Conservation (phyloP, 805 yeast genomes). For the Lipomyces orientalis region DNA sequence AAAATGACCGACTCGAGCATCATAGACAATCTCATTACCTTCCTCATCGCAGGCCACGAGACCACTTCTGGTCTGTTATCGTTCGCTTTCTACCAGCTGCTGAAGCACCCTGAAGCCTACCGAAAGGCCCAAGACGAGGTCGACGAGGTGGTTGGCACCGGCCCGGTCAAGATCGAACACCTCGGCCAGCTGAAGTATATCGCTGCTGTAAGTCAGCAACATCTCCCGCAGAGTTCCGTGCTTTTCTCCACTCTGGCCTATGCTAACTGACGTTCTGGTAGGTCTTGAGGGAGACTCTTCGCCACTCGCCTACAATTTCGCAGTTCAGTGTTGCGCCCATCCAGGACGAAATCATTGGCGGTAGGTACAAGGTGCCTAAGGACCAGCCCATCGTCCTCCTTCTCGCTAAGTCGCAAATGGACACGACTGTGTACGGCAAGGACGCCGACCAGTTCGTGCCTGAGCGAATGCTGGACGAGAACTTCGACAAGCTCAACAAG, state of each 20-base stretch:
- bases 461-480: slow-evolving; percentile 8
- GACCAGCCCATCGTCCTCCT: slow-evolving; percentile 4
- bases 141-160: slow-evolving; percentile 9
- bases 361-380: slow-evolving; percentile 5
- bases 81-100: slow-evolving; percentile 5
- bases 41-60: slow-evolving; percentile 11
- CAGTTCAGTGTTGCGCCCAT: slow-evolving; percentile 1
- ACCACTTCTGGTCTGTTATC: slow-evolving; percentile 9
- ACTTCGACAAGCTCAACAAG: slow-evolving; percentile 4
- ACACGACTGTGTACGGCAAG: slow-evolving; percentile 8
- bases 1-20: slow-evolving; percentile 6
- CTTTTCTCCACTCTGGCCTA: background rate
- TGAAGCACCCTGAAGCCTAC: slow-evolving; percentile 8
- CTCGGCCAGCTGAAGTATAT: slow-evolving; percentile 10
- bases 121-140: slow-evolving; percentile 10
- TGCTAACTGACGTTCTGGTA: slow-evolving; percentile 1
- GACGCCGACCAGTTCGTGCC: slow-evolving; percentile 14
- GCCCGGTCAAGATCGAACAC: slow-evolving; percentile 8
- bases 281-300: slow-evolving; percentile 8
- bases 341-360: slow-evolving; percentile 7
- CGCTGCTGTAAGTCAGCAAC: slow-evolving; percentile 11
- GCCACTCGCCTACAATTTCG: slow-evolving; percentile 4
- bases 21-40: slow-evolving; percentile 9
- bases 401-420: slow-evolving; percentile 8
- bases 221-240: slow-evolving; percentile 2